phyloP scores from a whole-genome alignment of 1,139 yeast genomes.

The Trichomonascaceae sp. region DNA sequence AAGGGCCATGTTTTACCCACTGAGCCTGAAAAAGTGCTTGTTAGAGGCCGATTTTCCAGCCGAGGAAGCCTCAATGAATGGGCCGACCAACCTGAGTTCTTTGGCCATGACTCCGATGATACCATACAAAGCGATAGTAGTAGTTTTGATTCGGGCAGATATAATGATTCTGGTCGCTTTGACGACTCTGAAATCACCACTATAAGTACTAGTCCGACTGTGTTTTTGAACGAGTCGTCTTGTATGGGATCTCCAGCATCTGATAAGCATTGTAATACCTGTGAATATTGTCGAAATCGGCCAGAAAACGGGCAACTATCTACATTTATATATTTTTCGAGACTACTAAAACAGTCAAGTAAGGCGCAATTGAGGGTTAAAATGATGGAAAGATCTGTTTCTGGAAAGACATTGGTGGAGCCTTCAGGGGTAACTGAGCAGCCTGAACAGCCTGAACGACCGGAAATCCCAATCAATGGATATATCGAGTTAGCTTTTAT shows the following conservation, averaged over 20 bases:
- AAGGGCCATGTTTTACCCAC: background rate
- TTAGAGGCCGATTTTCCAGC: conserved; percentile 10
- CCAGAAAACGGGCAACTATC: background rate
- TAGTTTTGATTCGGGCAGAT: background rate
- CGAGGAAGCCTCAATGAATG: conserved; percentile 8
- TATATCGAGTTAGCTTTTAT: conserved; percentile 5
- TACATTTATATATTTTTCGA: conserved; percentile 4
- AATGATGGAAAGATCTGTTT: conserved; percentile 3
- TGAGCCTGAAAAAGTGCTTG: conserved; percentile 6
- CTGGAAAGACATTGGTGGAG: conserved; percentile 4
- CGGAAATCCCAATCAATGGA: background rate
- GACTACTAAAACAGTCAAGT: background rate
- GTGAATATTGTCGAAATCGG: conserved; percentile 8
- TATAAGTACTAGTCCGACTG: background rate
- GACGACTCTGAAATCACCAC: conserved; percentile 1
- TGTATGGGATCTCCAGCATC: background rate
- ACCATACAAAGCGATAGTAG: background rate
- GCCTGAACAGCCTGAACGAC: background rate
- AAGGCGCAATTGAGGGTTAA: background rate
- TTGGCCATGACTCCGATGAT: background rate
- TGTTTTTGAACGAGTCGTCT: background rate
- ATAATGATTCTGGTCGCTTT: no score
- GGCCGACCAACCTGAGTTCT: conserved; percentile 10
- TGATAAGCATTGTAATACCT: conserved; percentile 3
- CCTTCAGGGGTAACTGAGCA: background rate